These are phyloP conservation scores for Neoarthrinium moseri DNA, from an alignment of 2,329 filamentous ascomycete species.

Conservation along the genomic window DNA sequence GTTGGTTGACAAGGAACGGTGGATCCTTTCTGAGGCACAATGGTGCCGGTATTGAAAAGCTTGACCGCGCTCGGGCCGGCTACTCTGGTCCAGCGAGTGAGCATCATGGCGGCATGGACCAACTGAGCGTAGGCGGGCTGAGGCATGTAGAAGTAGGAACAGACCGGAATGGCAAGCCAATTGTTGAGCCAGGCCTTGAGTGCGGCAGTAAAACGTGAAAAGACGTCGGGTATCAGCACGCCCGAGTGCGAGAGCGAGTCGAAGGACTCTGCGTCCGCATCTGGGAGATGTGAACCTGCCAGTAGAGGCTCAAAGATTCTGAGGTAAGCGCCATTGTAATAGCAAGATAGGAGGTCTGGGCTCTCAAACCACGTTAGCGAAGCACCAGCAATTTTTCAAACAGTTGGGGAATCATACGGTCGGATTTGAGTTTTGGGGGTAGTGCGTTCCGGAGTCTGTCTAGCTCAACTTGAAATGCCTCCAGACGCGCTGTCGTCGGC, in stretches of 20 bases:
- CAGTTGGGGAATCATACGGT: background rate
- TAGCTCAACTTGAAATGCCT: background rate
- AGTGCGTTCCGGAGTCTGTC: background rate
- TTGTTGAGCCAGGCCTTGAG: background rate
- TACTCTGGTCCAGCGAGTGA: background rate
- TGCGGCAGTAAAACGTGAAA: background rate
- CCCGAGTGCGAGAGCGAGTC: background rate
- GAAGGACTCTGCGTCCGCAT: background rate
- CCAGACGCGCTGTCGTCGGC: background rate
- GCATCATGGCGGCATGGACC: conserved; percentile 1
- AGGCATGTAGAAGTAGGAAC: conserved; percentile 2
- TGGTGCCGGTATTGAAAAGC: background rate
- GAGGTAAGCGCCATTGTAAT: background rate
- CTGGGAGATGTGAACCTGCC: background rate
- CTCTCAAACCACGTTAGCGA: background rate
- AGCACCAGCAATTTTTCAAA: background rate
- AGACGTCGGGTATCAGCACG: background rate
- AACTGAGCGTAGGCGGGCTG: background rate
- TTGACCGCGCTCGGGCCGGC: background rate
- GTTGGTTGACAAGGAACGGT: background rate
- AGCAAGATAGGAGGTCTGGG: background rate
- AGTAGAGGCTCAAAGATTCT: background rate
- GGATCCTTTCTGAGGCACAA: background rate
- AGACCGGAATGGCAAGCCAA: conserved; percentile 1
- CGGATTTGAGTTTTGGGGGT: background rate